Base-by-base conservation (phyloP, 2,329 filamentous ascomycete genomes). In the Neofusicoccum sp. region DNA sequence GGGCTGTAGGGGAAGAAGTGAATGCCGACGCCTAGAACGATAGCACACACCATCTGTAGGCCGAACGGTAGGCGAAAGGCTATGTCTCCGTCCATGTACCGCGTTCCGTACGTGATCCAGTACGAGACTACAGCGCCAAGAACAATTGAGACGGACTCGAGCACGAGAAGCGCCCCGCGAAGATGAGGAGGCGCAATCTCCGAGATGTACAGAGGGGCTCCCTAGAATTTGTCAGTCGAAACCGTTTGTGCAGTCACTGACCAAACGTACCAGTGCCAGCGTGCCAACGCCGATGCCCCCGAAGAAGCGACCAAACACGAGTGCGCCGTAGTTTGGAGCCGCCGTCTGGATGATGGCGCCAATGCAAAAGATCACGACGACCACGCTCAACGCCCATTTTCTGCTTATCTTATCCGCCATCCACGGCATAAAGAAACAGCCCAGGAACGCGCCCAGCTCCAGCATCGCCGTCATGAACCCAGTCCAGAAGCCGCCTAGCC, bases 121-220 rank as follows among this genome's bases (percentile, higher is more conserved):
- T 71, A 78, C 1, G 76, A 74, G 44, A 77, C 71, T 16, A 78
- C 73, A 31, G 76, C 77, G 1, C 76, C 76, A 0, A 73, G 66
- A 2, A 78, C 76, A 47, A 78, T 78, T 20, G 72, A 75, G 49
- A 76, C 70, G 47, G 77, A 75, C 62, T 78, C 75, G 16, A 78
- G 66, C 8, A 78, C 75, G 8, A 78, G 67, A 3, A 64, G 53
- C 33, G 88, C 85, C 70, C 89, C 89, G 71, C 89, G 84, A 65
- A 92, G 86, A 76, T 89, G 90, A 71, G 85, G 75, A 1, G 75
- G 75, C 0, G 76, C 71, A 73, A 91, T 90, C 77, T 91, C 89
- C 47, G 87, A 90, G 88, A 93, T 92, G 83, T 92, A 93, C 78
- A 93, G 65, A 59, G 76, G 75, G 62, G 75, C 75, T 64, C 73